Evolutionary conservation across 2,329 filamentous ascomycete species (phyloP), one percentile per base, ranked within the genome.

Genomic region (Tricladium varicosporioides): DNA sequence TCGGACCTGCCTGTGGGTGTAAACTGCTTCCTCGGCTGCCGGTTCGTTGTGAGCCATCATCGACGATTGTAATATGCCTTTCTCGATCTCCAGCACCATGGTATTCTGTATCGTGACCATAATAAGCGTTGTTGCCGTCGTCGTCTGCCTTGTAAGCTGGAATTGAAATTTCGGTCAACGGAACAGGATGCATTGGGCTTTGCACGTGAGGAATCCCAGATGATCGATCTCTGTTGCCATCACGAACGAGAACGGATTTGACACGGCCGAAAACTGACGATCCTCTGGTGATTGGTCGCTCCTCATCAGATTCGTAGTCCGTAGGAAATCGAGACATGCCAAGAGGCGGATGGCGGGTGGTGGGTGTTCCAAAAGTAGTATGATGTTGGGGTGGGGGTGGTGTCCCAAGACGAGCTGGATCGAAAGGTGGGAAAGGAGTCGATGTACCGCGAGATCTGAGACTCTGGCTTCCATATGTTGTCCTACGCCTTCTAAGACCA

Each of bases 301-400:
- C 74, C 43, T 83, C 81, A 43, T 80, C 77, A 10, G 84, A 75
- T 53, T 86, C 84, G 16, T 87, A 81, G 9, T 86, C 82, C 15
- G 81, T 80, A 0, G 92, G 91, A 69, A 96, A 90, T 36, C 84
- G 85, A 0, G 91, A 89, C 90, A 96, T 95, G 48, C 93, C 93
- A 8, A 96, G 75, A 0, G 92, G 92, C 1, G 89, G 90, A 68
- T 94, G 89, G 0, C 16, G 75, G 67, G 49, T 73, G 71, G 57
- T 67, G 4, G 36, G 36, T 11, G 36, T 40, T n/a, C 36, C 36
- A 40, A 40, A 40, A 40, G 36, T 40, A 13, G 36, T 11, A 40
- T 11, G 11, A 40, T 40, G 36, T 53, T 45, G 62, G 54, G 61
- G n/a, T 46, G 53, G 15, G 57, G 51, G 9, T 55, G 58, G 51